Conservation (phyloP, 2,329 filamentous ascomycete genomes). For the Simplicillium aogashimaense region DNA sequence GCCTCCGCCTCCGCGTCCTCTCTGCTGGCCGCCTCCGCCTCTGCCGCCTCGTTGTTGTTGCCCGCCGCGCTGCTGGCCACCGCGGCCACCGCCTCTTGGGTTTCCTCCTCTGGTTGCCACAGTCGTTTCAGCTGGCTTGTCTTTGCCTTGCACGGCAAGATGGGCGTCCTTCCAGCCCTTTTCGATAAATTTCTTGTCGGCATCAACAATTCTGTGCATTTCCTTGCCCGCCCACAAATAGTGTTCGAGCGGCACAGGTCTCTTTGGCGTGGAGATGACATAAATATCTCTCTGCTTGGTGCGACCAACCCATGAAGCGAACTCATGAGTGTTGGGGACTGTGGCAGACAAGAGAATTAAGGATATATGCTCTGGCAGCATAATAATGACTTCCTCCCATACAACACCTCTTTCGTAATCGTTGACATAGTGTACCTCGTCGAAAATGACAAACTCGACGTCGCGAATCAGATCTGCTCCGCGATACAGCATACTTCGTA, state of each 20-base stretch:
- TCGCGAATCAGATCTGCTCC: constrained; percentile 93
- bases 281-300: constrained; percentile 99
- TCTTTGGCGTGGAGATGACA: constrained; percentile 93
- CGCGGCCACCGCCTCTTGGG: constrained; percentile 24
- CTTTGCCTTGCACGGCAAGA: constrained; percentile 67
- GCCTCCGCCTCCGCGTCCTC: constrained; percentile 43
- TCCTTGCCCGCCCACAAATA: constrained; percentile 92
- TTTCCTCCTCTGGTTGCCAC: constrained; percentile 27
- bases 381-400: constrained; percentile 99
- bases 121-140: constrained; percentile 50
- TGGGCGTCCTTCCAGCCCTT: constrained; percentile 94
- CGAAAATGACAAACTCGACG: constrained; percentile 97
- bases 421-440: constrained; percentile 98
- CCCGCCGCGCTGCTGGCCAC: constrained; percentile 39
- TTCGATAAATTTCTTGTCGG: constrained; percentile 85
- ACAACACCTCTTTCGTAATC: constrained; percentile 93
- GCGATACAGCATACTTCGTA: constrained; percentile 95
- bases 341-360: constrained; percentile 92
- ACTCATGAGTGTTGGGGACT: constrained; percentile 94
- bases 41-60: constrained; percentile 43
- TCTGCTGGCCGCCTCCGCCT: constrained; percentile 42
- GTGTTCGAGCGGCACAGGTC: constrained; percentile 89
- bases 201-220: constrained; percentile 89
- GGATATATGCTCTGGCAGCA: constrained; percentile 95
- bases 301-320: constrained; percentile 94